phyloP scores from a whole-genome alignment of 2,329 filamentous ascomycete species.

The Colletotrichum eleusines region DNA sequence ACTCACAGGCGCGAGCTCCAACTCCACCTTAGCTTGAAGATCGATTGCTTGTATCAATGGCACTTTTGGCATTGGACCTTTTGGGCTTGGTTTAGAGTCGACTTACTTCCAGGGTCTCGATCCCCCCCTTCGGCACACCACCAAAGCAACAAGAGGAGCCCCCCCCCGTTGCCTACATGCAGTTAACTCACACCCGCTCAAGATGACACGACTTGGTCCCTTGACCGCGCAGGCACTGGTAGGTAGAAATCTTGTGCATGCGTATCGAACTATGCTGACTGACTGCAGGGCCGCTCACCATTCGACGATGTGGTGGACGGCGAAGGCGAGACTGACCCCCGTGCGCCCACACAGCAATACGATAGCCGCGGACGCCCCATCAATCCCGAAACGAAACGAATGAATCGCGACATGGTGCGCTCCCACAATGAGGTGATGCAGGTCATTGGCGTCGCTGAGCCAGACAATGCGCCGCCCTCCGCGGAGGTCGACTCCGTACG shows the following conservation, averaged over 20 bases:
- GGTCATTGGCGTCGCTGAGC: conserved; percentile 72
- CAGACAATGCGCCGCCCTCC: conserved; percentile 59
- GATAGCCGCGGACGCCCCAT: conserved; percentile 68
- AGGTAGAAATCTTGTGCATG: conserved; percentile 48
- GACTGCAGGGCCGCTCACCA: conserved; percentile 66
- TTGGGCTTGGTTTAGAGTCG: not conserved
- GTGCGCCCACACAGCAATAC: conserved; percentile 61
- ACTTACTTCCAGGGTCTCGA: not conserved
- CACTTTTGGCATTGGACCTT: not conserved
- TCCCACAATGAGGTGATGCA: conserved; percentile 74
- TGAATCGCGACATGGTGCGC: conserved; percentile 69
- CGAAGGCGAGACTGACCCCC: conserved; percentile 57
- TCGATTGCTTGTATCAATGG: not conserved
- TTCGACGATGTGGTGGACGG: conserved; percentile 69
- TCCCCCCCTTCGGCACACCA: not conserved
- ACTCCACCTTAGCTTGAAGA: conserved; percentile 24
- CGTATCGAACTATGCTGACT: conserved; percentile 15
- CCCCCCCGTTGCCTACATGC: not conserved
- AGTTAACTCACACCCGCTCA: not conserved
- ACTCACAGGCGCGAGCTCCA: conserved; percentile 6
- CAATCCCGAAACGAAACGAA: conserved; percentile 65
- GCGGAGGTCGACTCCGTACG: conserved; percentile 56
- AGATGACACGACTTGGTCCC: conserved; percentile 54
- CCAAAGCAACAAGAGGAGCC: not conserved
- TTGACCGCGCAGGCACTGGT: conserved; percentile 69